Evolutionary conservation across 2,329 filamentous ascomycete species (phyloP), one percentile per base, ranked within the genome.

Genomic region (Zasmidium cellare): DNA sequence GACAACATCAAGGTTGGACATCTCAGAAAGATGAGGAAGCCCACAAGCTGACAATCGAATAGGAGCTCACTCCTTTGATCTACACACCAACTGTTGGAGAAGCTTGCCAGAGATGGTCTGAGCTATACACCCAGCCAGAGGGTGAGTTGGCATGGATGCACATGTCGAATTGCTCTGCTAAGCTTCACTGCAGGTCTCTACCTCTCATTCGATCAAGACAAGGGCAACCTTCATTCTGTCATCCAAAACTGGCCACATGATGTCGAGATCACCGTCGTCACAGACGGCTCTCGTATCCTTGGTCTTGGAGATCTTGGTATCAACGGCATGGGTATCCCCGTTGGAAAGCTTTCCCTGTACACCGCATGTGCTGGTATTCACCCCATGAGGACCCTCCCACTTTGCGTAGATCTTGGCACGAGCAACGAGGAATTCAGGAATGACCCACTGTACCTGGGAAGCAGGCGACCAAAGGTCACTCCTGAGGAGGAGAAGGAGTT

Each of bases 241-340:
- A 87, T 97, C 65, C 82, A 87, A 72, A 97, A 97, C 77, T 99
- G 94, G 94, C 92, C 91, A 24, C 88, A 94, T 64, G 86, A 91
- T 65, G 93, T 96, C 28, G 91, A 97, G 76, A 99, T 99, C 72
- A 96, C 92, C 71, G 92, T 96, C 73, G 88, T 99, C 68, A 97
- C 94, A 16, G 94, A 99, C 74, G 94, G 94, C 61, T 97, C 92
- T 50, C 89, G 94, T 65, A 97, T 88, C 75, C 87, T 92, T 58
- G 93, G 94, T 71, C 86, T 99, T 38, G 94, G 94, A 68, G 94
- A 99, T 77, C 84, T 97, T 57, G 94, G 94, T 67, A 88, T 99
- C 66, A 97, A 97, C 76, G 94, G 94, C 71, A 96, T 97, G 81
- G 94, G 94, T 66, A 99, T 99, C 76, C 92, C 94, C 61, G 93